Evolutionary conservation across 148 eudicot genomes (phyloP).

Genomic region (Rhododendron griersonianum): DNA sequence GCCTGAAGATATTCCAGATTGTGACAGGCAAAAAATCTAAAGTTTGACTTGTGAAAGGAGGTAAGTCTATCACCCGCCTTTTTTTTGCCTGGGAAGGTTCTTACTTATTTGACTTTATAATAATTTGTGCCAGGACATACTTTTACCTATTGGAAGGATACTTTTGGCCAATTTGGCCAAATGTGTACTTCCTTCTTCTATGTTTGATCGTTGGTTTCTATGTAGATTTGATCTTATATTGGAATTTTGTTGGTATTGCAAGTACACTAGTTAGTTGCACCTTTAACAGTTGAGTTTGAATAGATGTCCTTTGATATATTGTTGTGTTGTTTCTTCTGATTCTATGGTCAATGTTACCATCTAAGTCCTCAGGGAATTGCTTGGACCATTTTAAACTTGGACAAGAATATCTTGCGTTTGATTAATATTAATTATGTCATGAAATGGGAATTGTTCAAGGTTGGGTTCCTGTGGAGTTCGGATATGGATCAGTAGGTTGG

Average conservation of each 20-base stretch:
- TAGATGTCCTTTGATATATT: background rate
- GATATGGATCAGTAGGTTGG: too few species aligned
- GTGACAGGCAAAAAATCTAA: slow-evolving; percentile 55
- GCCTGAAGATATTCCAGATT: slow-evolving; percentile 73
- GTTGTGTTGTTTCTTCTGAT: background rate
- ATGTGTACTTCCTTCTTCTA: background rate
- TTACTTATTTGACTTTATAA: background rate
- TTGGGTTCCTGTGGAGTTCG: background rate
- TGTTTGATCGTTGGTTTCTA: background rate
- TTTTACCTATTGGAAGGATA: background rate
- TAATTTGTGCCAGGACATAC: background rate
- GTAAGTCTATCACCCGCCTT: slow-evolving; percentile 13
- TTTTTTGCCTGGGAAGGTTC: background rate
- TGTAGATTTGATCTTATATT: background rate
- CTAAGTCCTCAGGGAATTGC: background rate
- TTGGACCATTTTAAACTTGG: background rate
- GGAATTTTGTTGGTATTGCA: background rate
- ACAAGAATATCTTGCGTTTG: background rate
- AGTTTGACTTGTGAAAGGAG: slow-evolving; percentile 23
- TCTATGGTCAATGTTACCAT: background rate
- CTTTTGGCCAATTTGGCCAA: background rate
- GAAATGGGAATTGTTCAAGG: background rate
- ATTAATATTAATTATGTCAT: background rate
- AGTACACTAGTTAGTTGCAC: background rate
- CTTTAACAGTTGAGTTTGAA: background rate